Evolutionary conservation across 2,329 filamentous ascomycete species (phyloP).

Genomic region (Fusarium pseudocircinatum): DNA sequence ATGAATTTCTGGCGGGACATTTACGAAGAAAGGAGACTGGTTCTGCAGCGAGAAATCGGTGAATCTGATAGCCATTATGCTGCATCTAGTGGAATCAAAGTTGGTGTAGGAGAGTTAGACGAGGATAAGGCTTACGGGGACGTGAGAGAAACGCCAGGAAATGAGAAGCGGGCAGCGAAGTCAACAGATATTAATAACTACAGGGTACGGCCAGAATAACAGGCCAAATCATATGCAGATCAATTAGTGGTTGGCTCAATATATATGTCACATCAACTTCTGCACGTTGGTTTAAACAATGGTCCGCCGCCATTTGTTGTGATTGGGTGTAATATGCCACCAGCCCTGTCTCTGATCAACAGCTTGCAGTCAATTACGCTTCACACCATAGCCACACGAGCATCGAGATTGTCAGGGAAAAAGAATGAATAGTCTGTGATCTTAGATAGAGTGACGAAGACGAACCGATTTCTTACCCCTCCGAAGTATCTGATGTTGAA

Average conservation of each 20-base stretch:
- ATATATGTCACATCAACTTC: neutral
- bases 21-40: neutral
- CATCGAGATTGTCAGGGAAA: neutral
- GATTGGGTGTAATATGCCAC: neutral
- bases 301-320: neutral
- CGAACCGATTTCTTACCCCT: neutral
- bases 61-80: neutral
- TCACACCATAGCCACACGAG: neutral
- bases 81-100: neutral
- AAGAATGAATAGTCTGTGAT: neutral
- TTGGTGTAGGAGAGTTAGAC: neutral
- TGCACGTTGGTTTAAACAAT: neutral
- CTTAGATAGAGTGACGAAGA: neutral
- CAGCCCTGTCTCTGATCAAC: neutral
- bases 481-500: neutral
- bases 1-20: neutral
- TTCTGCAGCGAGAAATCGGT: neutral
- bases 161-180: neutral
- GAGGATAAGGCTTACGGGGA: neutral
- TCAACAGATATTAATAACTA: neutral
- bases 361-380: neutral
- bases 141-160: neutral
- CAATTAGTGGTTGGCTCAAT: neutral
- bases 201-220: no score
- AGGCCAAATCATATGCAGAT: neutral